These are phyloP conservation scores for Cyclocybe cylindracea DNA, from an alignment of 768 basidiomycete species.

Conservation along the genomic window DNA sequence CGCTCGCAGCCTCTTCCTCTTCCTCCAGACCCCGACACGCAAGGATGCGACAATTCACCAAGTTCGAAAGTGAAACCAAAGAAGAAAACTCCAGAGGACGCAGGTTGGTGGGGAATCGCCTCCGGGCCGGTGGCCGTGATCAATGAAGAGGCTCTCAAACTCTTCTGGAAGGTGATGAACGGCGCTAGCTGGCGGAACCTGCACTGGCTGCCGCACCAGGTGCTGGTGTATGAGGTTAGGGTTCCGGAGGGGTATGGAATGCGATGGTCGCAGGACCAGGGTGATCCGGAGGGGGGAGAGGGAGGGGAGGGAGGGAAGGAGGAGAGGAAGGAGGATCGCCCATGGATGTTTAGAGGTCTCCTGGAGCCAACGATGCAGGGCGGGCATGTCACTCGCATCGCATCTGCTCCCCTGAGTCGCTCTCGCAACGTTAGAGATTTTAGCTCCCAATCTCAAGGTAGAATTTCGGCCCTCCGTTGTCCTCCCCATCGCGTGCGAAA, in stretches of 20 bases:
- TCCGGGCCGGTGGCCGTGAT: conserved; percentile 52
- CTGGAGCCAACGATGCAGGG: no score
- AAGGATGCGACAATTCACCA: no score
- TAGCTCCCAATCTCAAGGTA: no score
- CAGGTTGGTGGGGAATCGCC: conserved; percentile 63
- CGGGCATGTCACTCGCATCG: no score
- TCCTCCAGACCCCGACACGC: neutral
- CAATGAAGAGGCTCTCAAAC: conserved; percentile 49
- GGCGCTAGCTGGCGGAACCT: conserved; percentile 61
- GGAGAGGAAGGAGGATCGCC: conserved; percentile 15
- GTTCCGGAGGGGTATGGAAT: conserved; percentile 65
- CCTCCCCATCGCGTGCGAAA: no score
- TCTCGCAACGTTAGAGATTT: no score
- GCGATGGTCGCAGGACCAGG: conserved; percentile 58
- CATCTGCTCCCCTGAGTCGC: no score
- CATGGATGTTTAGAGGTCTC: conserved; percentile 62
- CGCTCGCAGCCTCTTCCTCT: conserved; percentile 37
- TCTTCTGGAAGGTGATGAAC: conserved; percentile 58
- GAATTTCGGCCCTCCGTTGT: no score
- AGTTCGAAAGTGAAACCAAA: neutral
- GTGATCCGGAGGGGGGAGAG: conserved; percentile 7
- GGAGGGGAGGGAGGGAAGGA: conserved; percentile 4
- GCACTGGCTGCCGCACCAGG: conserved; percentile 64
- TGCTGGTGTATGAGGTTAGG: conserved; percentile 63
- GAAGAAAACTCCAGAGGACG: conserved; percentile 11